phyloP scores from a whole-genome alignment of 345 rosid genomes.

The Linum lewisii region DNA sequence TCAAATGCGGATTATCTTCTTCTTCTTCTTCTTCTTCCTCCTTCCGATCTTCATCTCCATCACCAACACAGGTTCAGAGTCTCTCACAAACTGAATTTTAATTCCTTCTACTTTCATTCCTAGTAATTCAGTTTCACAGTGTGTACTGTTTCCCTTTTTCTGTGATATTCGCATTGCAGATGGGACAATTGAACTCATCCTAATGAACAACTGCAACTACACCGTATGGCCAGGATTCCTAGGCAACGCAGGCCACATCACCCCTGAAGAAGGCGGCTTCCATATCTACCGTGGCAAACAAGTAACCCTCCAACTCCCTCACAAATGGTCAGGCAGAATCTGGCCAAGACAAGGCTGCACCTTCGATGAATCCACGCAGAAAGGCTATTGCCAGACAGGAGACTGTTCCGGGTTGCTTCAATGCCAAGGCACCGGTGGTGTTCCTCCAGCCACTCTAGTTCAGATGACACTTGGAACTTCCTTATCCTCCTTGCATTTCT shows the following conservation, averaged over 20 bases:
- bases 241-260: constrained; percentile 31
- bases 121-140: no score
- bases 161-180: constrained; percentile 10
- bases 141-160: neutral
- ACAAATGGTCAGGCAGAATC: constrained; percentile 38
- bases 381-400: constrained; percentile 37
- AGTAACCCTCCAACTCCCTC: constrained; percentile 23
- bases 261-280: constrained; percentile 33
- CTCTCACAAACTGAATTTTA: neutral
- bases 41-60: neutral
- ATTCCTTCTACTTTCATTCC: neutral
- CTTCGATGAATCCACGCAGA: constrained; percentile 23
- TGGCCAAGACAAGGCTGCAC: constrained; percentile 48
- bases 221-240: constrained; percentile 45
- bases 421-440: constrained; percentile 38
- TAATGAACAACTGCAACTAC: constrained; percentile 37
- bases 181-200: constrained; percentile 17
- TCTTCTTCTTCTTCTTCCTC: constrained; percentile 1
- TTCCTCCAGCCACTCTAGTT: constrained; percentile 34
- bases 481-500: constrained; percentile 36
- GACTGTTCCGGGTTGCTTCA: constrained; percentile 33
- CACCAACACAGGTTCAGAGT: constrained; percentile 15
- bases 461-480: constrained; percentile 42
- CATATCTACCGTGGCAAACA: constrained; percentile 29
- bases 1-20: constrained; percentile 1